Evolutionary conservation across 176 grass and related monocot species (phyloP).

Genomic region (Luzula sylvatica): DNA sequence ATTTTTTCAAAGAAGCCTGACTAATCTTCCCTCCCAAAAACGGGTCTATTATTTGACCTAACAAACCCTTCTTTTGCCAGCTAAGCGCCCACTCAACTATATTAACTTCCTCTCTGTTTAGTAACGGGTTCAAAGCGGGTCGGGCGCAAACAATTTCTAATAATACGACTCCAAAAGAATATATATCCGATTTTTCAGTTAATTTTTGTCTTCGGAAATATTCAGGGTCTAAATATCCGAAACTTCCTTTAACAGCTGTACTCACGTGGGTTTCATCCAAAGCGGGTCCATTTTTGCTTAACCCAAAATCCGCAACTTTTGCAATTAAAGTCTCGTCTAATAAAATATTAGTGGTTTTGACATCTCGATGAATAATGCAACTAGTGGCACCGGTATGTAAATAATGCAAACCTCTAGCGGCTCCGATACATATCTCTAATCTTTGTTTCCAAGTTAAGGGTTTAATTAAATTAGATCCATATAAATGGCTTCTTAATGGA

Average conservation of each 20-base stretch:
- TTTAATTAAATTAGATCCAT: constrained; percentile 44
- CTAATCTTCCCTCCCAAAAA: constrained; percentile 48
- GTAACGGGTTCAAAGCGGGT: constrained; percentile 63
- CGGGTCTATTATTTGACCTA: constrained; percentile 60
- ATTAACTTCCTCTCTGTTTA: constrained; percentile 83
- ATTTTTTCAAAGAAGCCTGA: constrained; percentile 59
- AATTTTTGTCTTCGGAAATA: constrained; percentile 90
- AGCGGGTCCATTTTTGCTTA: constrained; percentile 84
- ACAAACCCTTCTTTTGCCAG: constrained; percentile 80
- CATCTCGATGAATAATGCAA: constrained; percentile 88
- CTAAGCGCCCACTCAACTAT: constrained; percentile 75
- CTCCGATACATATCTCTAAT: constrained; percentile 88
- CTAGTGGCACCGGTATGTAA: constrained; percentile 86
- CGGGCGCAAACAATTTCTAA: constrained; percentile 82
- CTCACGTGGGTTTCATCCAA: constrained; percentile 91
- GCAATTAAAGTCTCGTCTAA: constrained; percentile 79
- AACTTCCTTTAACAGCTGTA: constrained; percentile 88
- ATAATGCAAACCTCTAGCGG: constrained; percentile 93
- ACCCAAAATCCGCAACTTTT: constrained; percentile 93
- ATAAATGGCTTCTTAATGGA: constrained; percentile 71
- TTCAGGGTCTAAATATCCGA: constrained; percentile 90
- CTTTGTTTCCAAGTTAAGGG: constrained; percentile 73
- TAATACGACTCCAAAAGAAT: constrained; percentile 88
- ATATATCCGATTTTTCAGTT: constrained; percentile 91
- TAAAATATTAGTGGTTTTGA: constrained; percentile 95